phyloP scores from a whole-genome alignment of 495 filamentous ascomycete genomes.

The Evansstolkia leycettana region DNA sequence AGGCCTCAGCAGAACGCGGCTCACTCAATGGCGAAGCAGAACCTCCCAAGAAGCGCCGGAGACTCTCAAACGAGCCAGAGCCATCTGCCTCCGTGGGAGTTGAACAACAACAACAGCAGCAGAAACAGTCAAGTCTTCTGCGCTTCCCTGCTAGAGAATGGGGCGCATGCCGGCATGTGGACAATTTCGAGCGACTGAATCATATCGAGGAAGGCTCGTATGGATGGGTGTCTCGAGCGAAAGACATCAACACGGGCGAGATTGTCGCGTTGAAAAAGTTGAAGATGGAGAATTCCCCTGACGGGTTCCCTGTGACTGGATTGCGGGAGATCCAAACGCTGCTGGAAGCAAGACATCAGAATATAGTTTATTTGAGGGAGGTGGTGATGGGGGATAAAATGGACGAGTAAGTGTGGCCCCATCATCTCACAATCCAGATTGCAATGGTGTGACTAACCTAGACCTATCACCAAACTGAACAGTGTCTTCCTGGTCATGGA shows the following conservation, averaged over 20 bases:
- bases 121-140: conserved; percentile 37
- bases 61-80: conserved; percentile 32
- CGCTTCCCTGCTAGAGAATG: conserved; percentile 60
- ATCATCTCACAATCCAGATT: conserved; percentile 13
- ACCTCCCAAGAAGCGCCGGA: conserved; percentile 31
- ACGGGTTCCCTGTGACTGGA: conserved; percentile 87
- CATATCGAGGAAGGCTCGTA: conserved; percentile 97
- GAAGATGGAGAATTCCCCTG: conserved; percentile 74
- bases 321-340: conserved; percentile 77
- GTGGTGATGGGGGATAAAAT: conserved; percentile 74
- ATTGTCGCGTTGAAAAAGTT: conserved; percentile 90
- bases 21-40: conserved; percentile 6
- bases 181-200: conserved; percentile 85
- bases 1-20: conserved; percentile 2
- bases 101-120: conserved; percentile 10
- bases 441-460: conserved; percentile 10
- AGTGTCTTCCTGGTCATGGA: conserved; percentile 95
- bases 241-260: conserved; percentile 65
- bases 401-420: conserved; percentile 48
- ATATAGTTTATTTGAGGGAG: conserved; percentile 71
- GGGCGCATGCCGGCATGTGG: conserved; percentile 66
- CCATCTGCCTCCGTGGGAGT: conserved; percentile 4
- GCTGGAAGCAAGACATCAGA: conserved; percentile 50
- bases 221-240: conserved; percentile 83
- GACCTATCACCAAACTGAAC: conserved; percentile 4